Conservation (phyloP, 2,329 filamentous ascomycete genomes). For the Colletotrichum spinosum region DNA sequence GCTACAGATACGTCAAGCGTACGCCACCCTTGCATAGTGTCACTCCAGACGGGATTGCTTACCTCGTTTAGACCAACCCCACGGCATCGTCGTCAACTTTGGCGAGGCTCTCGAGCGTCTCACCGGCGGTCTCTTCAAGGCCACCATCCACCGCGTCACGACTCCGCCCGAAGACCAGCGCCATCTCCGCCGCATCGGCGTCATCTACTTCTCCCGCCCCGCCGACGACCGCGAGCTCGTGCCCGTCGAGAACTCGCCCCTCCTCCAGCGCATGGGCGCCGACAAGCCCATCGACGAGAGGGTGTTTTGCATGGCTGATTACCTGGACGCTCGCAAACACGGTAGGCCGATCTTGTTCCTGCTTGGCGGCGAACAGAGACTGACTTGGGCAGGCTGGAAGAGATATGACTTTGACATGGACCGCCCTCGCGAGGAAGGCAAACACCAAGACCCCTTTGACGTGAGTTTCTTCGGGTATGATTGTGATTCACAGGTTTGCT, state of each 20-base stretch:
- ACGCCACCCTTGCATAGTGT: not conserved
- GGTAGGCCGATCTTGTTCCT: not conserved
- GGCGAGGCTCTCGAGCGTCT: conserved; percentile 47
- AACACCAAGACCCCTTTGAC: conserved; percentile 27
- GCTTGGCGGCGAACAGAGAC: not conserved
- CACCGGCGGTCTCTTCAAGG: conserved; percentile 46
- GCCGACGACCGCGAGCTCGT: conserved; percentile 50
- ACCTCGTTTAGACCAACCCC: conserved; percentile 42
- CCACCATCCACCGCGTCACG: conserved; percentile 46
- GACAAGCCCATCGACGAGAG: conserved; percentile 45
- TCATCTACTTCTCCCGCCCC: conserved; percentile 55
- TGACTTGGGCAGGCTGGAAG: conserved; percentile 39
- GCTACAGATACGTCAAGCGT: conserved; percentile 51
- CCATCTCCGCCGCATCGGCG: conserved; percentile 48
- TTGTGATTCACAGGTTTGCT: not conserved
- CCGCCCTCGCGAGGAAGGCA: conserved; percentile 25
- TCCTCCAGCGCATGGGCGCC: conserved; percentile 45
- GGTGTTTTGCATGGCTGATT: conserved; percentile 44
- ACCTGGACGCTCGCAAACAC: conserved; percentile 45
- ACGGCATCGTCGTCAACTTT: conserved; percentile 53
- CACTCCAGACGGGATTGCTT: accelerated
- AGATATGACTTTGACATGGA: conserved; percentile 45
- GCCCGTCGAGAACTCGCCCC: conserved; percentile 48
- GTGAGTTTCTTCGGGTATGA: not conserved
- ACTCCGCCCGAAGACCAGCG: conserved; percentile 49